phyloP scores from a whole-genome alignment of 2,329 filamentous ascomycete species.

The Stagonosporopsis tanaceti region DNA sequence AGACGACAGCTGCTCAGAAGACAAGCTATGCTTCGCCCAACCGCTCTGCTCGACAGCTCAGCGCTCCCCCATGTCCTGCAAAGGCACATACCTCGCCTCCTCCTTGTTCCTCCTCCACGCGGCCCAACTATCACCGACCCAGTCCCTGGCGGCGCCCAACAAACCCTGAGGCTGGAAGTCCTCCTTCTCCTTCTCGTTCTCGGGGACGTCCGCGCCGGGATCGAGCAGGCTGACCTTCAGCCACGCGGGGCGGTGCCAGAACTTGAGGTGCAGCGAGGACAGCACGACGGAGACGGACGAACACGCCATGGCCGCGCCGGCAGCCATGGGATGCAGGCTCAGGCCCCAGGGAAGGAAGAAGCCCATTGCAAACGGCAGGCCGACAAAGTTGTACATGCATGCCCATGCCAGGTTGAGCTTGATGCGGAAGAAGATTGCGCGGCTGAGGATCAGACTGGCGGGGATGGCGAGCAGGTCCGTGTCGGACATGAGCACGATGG shows the following conservation, averaged over 20 bases:
- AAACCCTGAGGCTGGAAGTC: conserved; percentile 31
- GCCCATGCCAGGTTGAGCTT: conserved; percentile 94
- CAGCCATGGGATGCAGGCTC: conserved; percentile 91
- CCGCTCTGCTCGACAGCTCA: not conserved
- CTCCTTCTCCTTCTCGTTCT: conserved; percentile 39
- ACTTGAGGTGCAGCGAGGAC: conserved; percentile 82
- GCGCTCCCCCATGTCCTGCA: conserved; percentile 53
- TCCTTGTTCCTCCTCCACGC: conserved; percentile 50
- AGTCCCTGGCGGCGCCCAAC: conserved; percentile 34
- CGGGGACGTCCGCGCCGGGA: conserved; percentile 41
- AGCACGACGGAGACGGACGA: conserved; percentile 90
- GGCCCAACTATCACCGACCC: conserved; percentile 40
- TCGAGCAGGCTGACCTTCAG: conserved; percentile 77
- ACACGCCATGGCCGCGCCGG: conserved; percentile 90
- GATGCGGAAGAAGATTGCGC: conserved; percentile 88
- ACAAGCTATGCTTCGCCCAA: not conserved
- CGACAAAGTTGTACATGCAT: conserved; percentile 89
- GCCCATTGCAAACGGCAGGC: conserved; percentile 96
- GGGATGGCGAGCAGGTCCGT: conserved; percentile 94
- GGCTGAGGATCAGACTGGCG: conserved; percentile 80
- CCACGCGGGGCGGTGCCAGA: conserved; percentile 86
- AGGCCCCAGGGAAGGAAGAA: conserved; percentile 89
- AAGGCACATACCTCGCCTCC: conserved; percentile 55
- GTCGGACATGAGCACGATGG: conserved; percentile 93
- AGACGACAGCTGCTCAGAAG: not conserved